phyloP scores from a whole-genome alignment of 306 rosid species.

The Malus sylvestris region DNA sequence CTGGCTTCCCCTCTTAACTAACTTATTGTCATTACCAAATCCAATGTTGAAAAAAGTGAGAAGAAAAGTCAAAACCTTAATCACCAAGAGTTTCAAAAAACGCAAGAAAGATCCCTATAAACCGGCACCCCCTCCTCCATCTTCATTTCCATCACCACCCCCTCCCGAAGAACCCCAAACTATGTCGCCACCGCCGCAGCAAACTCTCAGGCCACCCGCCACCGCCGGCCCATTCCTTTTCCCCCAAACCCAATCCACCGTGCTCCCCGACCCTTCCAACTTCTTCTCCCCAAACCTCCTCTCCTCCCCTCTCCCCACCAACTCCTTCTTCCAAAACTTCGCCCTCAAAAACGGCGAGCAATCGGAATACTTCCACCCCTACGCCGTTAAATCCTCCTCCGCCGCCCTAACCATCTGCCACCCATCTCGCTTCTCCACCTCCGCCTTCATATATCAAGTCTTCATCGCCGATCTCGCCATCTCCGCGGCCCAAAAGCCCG shows the following conservation, averaged over 20 bases:
- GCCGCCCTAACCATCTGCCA: constrained; percentile 60
- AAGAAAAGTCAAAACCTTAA: constrained; percentile 23
- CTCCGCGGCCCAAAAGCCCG: constrained; percentile 27
- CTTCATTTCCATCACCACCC: neutral
- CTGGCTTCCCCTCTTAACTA: neutral
- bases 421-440: constrained; percentile 43
- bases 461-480: constrained; percentile 63
- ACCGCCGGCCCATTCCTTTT: constrained; percentile 38
- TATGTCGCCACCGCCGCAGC: neutral
- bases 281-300: constrained; percentile 60
- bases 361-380: constrained; percentile 83
- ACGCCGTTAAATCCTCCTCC: constrained; percentile 52
- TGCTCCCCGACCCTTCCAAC: constrained; percentile 82
- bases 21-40: too few species aligned
- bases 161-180: neutral
- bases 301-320: constrained; percentile 69
- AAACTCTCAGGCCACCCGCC: neutral
- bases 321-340: constrained; percentile 87
- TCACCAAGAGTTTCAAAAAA: constrained; percentile 21
- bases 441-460: constrained; percentile 44
- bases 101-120: constrained; percentile 3
- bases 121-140: neutral
- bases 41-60: constrained; percentile 37
- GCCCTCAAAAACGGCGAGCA: constrained; percentile 71
- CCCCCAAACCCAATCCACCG: constrained; percentile 53